Percentiles rank a stretch among this genome's conserved stretches.
Conservation (phyloP, 805 yeast genomes). For the Saturnispora saitoi region DNA sequence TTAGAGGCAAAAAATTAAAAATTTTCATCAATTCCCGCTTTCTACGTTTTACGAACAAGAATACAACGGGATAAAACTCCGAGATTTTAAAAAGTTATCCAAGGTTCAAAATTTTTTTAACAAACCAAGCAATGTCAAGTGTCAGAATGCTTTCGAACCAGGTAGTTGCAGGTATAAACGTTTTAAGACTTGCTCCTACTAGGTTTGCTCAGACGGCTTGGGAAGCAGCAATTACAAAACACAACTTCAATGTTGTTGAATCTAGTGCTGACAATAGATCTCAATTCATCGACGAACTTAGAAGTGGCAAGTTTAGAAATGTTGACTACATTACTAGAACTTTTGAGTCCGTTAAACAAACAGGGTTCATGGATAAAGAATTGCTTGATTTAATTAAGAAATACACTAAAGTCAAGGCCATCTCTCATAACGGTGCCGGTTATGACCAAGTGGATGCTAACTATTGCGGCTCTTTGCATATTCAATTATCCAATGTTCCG, state of each 20-base stretch:
- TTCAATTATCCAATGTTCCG: constrained; percentile 47
- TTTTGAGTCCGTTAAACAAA: constrained; percentile 29
- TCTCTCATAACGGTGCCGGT: constrained; percentile 50
- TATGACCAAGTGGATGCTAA: constrained; percentile 44
- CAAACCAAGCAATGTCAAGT: background rate
- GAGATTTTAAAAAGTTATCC: background rate
- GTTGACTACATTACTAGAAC: constrained; percentile 36
- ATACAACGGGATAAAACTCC: background rate
- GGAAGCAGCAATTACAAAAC: constrained; percentile 29
- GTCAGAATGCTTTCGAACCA: background rate
- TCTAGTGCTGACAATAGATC: constrained; percentile 32
- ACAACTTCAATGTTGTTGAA: constrained; percentile 39
- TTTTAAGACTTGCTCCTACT: constrained; percentile 57
- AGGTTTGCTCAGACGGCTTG: constrained; percentile 58
- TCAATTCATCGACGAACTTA: constrained; percentile 33
- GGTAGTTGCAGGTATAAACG: constrained; percentile 33
- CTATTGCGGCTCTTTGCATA: constrained; percentile 32
- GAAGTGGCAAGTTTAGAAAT: constrained; percentile 29
- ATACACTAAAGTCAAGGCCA: constrained; percentile 30
- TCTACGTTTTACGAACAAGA: background rate
- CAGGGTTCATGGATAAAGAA: constrained; percentile 40
- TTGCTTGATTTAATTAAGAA: constrained; percentile 30
- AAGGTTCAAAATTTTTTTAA: background rate
- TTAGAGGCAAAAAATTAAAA: background rate
- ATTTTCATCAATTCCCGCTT: background rate